Evolutionary conservation across 2,329 filamentous ascomycete genomes (phyloP).

Genomic region (Alternaria sp.): DNA sequence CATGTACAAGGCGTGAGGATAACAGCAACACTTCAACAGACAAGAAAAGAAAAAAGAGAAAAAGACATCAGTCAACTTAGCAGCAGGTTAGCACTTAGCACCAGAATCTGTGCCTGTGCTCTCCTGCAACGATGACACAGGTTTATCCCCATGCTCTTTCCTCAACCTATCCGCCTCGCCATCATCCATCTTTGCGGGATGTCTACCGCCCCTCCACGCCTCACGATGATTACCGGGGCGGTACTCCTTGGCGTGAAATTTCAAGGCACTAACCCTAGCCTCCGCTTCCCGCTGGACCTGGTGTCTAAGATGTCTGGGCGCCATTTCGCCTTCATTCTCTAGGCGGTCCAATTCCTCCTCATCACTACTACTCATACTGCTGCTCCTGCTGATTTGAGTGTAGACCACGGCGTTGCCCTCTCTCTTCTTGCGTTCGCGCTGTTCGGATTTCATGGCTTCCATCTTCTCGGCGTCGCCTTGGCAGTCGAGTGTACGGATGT

Average conservation of each 20-base stretch:
- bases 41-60: background rate
- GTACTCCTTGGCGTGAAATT: slow-evolving; percentile 39
- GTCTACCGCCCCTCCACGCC: slow-evolving; percentile 35
- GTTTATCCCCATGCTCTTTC: slow-evolving; percentile 1
- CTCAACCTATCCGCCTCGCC: slow-evolving; percentile 16
- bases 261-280: slow-evolving; percentile 35
- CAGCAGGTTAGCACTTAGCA: slow-evolving; percentile 7
- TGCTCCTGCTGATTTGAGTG: slow-evolving; percentile 59
- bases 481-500: slow-evolving; percentile 77
- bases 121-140: background rate
- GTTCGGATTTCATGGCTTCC: slow-evolving; percentile 76
- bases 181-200: slow-evolving; percentile 27
- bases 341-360: slow-evolving; percentile 63
- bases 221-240: slow-evolving; percentile 35
- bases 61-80: slow-evolving; percentile 3
- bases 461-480: slow-evolving; percentile 75
- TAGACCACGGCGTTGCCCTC: slow-evolving; percentile 63
- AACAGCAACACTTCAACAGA: background rate
- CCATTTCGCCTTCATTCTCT: slow-evolving; percentile 35
- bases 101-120: slow-evolving; percentile 3
- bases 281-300: slow-evolving; percentile 39
- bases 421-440: slow-evolving; percentile 76
- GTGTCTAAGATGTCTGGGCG: slow-evolving; percentile 40
- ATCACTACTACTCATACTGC: slow-evolving; percentile 64
- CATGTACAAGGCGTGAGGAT: slow-evolving; percentile 4